Percentiles rank a stretch among this genome's conserved stretches.
Evolutionary conservation across 1,139 yeast species (phyloP).

Genomic region (Protomyces gravidus): DNA sequence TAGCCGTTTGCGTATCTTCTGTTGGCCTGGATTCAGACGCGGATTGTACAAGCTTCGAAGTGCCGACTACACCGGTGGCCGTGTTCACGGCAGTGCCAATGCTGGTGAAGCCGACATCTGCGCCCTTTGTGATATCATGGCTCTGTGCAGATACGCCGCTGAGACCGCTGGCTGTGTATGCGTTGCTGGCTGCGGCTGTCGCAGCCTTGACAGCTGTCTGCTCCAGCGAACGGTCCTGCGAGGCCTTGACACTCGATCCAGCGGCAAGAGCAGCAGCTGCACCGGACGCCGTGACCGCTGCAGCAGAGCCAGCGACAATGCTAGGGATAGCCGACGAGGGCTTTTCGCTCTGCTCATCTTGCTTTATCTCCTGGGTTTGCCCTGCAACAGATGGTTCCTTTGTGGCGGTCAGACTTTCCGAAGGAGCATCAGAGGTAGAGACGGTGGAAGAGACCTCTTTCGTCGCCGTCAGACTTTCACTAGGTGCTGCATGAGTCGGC

Average conservation of each 20-base stretch:
- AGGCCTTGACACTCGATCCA: neutral
- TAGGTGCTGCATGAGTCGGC: neutral
- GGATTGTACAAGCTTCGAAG: conserved; percentile 21
- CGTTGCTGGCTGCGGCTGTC: conserved; percentile 25
- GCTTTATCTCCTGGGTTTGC: too few species aligned
- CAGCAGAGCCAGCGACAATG: conserved; percentile 4
- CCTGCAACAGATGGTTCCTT: too few species aligned
- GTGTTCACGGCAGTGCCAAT: conserved; percentile 26
- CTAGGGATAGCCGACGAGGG: neutral
- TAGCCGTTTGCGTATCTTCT: conserved; percentile 25
- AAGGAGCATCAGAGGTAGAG: neutral
- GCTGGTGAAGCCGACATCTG: conserved; percentile 14
- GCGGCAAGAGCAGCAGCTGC: conserved; percentile 14
- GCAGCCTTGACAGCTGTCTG: conserved; percentile 25
- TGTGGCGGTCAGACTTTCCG: neutral
- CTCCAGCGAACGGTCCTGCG: conserved; percentile 10
- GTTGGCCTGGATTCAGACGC: conserved; percentile 1
- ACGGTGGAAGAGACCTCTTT: neutral
- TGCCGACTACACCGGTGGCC: conserved; percentile 22
- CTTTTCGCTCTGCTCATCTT: conserved; percentile 10
- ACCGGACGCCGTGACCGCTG: conserved; percentile 9
- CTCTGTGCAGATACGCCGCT: conserved; percentile 4
- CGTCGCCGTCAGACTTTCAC: neutral
- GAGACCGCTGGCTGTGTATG: conserved; percentile 22
- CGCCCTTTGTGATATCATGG: conserved; percentile 4